Percentiles rank a stretch among this genome's conserved stretches.
Conservation (phyloP, 2,329 filamentous ascomycete genomes). For the Lachnellula arida region DNA sequence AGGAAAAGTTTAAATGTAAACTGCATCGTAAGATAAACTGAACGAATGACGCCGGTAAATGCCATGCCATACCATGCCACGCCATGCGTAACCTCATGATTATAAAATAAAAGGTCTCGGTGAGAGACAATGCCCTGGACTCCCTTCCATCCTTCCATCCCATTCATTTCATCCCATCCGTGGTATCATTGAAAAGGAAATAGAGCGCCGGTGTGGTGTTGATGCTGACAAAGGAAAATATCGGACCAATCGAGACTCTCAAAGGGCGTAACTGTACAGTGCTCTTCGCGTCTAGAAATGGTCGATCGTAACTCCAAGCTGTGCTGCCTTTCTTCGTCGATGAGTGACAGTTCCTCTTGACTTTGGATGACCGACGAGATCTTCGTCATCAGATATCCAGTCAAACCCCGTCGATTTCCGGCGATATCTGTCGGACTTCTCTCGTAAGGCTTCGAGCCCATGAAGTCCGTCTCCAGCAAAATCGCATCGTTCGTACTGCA, state of each 20-base stretch:
- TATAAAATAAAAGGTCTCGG: too few species aligned
- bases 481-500: conserved; percentile 32
- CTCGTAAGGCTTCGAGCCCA: conserved; percentile 9
- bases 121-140: neutral
- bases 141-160: conserved; percentile 6
- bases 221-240: conserved; percentile 1
- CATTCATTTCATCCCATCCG: neutral
- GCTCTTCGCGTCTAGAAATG: conserved; percentile 16
- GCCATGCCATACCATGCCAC: neutral
- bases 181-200: conserved; percentile 30
- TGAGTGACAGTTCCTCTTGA: conserved; percentile 12
- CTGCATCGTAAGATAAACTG: neutral
- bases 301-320: conserved; percentile 14
- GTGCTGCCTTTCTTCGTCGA: conserved; percentile 16
- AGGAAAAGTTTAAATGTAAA: neutral
- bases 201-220: conserved; percentile 35
- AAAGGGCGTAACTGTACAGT: conserved; percentile 11
- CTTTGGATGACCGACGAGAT: conserved; percentile 13
- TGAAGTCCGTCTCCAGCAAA: conserved; percentile 23
- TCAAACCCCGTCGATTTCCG: conserved; percentile 9
- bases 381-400: conserved; percentile 17
- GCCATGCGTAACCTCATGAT: neutral
- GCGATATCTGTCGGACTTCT: neutral
- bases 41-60: neutral
- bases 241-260: neutral